phyloP scores from a whole-genome alignment of 768 basidiomycete species.

The Phanerodontia chrysosporium region DNA sequence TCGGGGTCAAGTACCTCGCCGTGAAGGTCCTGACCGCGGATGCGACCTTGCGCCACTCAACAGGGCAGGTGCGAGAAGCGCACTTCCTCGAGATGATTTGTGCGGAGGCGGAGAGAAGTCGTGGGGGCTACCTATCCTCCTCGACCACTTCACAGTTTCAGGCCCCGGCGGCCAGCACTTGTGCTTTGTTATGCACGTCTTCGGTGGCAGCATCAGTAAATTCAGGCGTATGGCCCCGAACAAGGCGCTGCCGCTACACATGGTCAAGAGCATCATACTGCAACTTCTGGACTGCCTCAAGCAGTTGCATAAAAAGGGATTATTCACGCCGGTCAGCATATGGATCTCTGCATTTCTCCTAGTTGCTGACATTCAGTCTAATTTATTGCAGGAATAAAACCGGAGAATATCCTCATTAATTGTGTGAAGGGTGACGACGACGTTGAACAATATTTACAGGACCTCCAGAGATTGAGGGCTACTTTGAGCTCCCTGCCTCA shows the following conservation, averaged over 20 bases:
- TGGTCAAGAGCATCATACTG: conserved; percentile 15
- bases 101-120: background rate
- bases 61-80: conserved; percentile 12
- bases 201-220: conserved; percentile 18
- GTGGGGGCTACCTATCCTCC: conserved; percentile 16
- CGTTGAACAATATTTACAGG: conserved; percentile 5
- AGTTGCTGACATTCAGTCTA: background rate
- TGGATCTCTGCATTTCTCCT: too few species aligned
- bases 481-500: conserved; percentile 1
- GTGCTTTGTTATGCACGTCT: conserved; percentile 19
- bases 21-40: conserved; percentile 22
- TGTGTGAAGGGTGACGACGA: conserved; percentile 5
- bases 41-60: conserved; percentile 10
- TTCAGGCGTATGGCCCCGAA: conserved; percentile 18
- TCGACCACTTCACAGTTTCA: conserved; percentile 15
- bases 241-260: conserved; percentile 15
- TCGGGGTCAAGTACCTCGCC: conserved; percentile 16
- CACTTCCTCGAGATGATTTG: conserved; percentile 18
- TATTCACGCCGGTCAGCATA: conserved; percentile 21
- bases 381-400: conserved; percentile 22
- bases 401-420: conserved; percentile 24
- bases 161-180: conserved; percentile 19
- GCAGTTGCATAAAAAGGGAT: conserved; percentile 17
- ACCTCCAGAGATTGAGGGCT: conserved; percentile 4
- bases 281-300: conserved; percentile 13